Percentiles rank a stretch among this genome's conserved stretches.
phyloP scores from a whole-genome alignment of 768 basidiomycete genomes.

The Agaricus subrufescens region DNA sequence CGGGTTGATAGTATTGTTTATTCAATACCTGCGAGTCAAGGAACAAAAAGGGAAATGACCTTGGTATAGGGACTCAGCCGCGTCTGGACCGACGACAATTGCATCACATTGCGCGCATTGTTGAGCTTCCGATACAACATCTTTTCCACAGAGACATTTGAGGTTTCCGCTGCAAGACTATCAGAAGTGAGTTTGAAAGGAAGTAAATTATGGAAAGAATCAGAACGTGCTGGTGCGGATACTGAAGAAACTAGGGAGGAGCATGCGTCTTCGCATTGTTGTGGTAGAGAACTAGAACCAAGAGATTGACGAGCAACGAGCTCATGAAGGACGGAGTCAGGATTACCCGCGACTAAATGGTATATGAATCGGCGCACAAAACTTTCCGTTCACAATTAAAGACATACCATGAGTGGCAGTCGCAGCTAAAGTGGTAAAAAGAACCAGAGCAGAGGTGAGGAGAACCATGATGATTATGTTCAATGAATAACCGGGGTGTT shows the following conservation, averaged over 20 bases:
- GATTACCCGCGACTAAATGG: background rate
- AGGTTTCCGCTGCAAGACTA: background rate
- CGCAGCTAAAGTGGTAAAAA: constrained; percentile 1
- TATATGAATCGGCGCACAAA: too few relatives aligned
- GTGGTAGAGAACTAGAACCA: background rate
- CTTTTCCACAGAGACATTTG: background rate
- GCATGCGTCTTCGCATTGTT: constrained; percentile 1
- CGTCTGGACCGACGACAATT: background rate
- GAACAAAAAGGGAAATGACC: background rate
- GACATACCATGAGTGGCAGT: constrained; percentile 2
- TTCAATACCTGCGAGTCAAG: background rate
- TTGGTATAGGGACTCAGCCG: background rate
- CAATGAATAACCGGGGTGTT: background rate
- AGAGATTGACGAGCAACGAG: constrained; percentile 5
- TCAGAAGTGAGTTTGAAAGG: background rate
- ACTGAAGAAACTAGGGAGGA: background rate
- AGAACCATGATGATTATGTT: background rate
- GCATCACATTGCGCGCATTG: background rate
- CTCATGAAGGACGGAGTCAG: background rate
- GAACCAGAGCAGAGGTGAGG: background rate
- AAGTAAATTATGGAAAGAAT: too few relatives aligned
- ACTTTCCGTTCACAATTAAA: background rate
- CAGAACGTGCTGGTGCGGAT: background rate
- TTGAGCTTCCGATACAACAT: background rate
- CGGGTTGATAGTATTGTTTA: background rate